Conservation (phyloP, 106 monocot genomes). For the Dendrobium officinale region DNA sequence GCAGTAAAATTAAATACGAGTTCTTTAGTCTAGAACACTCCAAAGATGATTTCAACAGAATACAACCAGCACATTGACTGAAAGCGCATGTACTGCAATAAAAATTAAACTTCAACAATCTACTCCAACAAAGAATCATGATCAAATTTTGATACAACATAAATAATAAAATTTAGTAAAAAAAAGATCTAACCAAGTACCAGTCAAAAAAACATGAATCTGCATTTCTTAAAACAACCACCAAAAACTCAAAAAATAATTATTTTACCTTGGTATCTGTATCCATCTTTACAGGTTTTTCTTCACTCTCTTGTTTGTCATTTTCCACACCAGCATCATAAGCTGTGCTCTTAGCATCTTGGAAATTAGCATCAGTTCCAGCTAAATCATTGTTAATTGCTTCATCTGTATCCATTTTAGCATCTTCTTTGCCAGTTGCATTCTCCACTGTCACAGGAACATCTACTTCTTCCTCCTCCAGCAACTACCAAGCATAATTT, state of each 20-base stretch:
- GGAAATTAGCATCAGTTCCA: constrained; percentile 54
- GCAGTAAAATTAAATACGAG: not conserved
- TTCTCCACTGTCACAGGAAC: constrained; percentile 51
- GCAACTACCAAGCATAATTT: constrained; percentile 34
- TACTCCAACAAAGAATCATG: not conserved
- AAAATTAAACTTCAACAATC: not conserved
- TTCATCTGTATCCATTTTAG: constrained; percentile 81
- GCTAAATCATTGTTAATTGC: constrained; percentile 16
- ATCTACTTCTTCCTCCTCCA: constrained; percentile 87
- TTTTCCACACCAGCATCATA: constrained; percentile 43
- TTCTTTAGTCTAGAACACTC: not conserved
- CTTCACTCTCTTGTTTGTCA: constrained; percentile 39
- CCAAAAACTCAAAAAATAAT: not conserved
- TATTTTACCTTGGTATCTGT: constrained; percentile 70
- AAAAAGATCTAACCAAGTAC: not conserved
- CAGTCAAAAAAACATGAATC: not conserved
- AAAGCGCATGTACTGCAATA: not conserved
- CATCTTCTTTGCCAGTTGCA: constrained; percentile 35
- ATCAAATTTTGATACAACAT: not conserved
- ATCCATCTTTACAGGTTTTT: constrained; percentile 70
- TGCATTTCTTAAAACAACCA: not conserved
- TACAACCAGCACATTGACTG: not conserved
- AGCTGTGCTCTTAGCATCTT: constrained; percentile 43
- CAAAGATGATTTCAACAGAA: not conserved
- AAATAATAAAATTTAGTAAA: not conserved